Evolutionary conservation across 2,329 filamentous ascomycete genomes (phyloP).

Genomic region (Colletotrichum magnum): DNA sequence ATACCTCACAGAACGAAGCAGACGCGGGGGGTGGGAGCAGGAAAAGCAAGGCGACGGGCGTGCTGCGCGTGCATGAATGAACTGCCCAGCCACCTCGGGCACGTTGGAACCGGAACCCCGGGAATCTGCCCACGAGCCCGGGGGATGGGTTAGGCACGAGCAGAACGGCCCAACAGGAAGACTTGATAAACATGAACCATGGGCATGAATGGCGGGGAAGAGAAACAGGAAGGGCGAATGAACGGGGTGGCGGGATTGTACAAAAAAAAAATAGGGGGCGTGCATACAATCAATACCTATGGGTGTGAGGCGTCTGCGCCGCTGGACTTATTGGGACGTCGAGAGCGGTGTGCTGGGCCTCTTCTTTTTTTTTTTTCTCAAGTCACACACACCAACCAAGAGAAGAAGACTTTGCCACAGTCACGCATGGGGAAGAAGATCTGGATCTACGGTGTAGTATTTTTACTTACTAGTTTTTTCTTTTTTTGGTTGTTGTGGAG

Average conservation of each 20-base stretch:
- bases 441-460: neutral
- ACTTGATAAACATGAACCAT: too few relatives aligned
- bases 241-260: too few relatives aligned
- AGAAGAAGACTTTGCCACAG: neutral
- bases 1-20: constrained; percentile 10
- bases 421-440: neutral
- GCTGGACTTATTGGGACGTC: neutral
- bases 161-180: neutral
- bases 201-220: too few relatives aligned
- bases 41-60: neutral
- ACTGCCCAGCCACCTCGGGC: neutral
- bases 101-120: neutral
- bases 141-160: neutral
- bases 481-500: too few relatives aligned
- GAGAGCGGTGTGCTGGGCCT: neutral
- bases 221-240: too few relatives aligned
- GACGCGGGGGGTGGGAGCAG: neutral
- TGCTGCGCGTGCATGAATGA: neutral
- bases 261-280: too few relatives aligned
- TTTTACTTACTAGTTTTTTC: too few relatives aligned
- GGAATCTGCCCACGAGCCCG: constrained; percentile 2
- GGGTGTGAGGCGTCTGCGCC: too few relatives aligned
- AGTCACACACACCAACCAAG: neutral
- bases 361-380: too few relatives aligned
- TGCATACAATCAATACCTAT: too few relatives aligned